Evolutionary conservation across 108 stramenopile species (phyloP), one percentile per base, ranked within the genome.

Genomic region (Nannochloropsis salina): DNA sequence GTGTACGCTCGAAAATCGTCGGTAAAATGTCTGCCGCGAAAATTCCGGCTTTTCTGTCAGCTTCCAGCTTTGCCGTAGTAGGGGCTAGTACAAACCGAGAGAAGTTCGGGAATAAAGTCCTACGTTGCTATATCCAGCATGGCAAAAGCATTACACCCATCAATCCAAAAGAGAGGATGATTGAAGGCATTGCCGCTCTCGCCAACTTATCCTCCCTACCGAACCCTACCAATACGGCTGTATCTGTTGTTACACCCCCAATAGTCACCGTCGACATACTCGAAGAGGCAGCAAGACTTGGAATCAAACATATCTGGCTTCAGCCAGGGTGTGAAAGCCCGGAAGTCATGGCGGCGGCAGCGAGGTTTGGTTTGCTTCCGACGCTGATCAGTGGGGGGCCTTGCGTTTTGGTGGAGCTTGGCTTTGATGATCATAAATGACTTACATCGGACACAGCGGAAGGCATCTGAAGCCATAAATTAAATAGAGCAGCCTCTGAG

Each of bases 371-470:
- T 22, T 80, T 88, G 84, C 81, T 81, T 11, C 82, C 84, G 42
- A 15, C 84, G 12, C 12, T 88, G 61, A 85, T 88, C 44, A 81
- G 74, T 45, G 88, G 88, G 6, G 88, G 85, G 43, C 88, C 88
- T 41, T 88, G 88, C 44, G 82, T 88, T 15, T 42, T 88, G 79
- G 88, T 88, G 84, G 82, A 88, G 81, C 84, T 88, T 11, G 88
- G 88, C 40, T 88, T 84, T 61, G 85, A 88, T 45, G 84, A 83
- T 31, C 31, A 31, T 31, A 31, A 1, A 1, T 31, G 31, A 31
- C 31, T 31, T 31, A 31, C 31, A 31, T 31, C 31, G 31, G 31
- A 31, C 31, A 31, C 31, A 31, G 31, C 31, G 31, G 31, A 31
- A 31, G 31, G 31, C 31, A 31, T 31, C 31, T 31, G 31, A 31